phyloP scores from a whole-genome alignment of 2,329 filamentous ascomycete genomes.

The Anthostomella pinea region DNA sequence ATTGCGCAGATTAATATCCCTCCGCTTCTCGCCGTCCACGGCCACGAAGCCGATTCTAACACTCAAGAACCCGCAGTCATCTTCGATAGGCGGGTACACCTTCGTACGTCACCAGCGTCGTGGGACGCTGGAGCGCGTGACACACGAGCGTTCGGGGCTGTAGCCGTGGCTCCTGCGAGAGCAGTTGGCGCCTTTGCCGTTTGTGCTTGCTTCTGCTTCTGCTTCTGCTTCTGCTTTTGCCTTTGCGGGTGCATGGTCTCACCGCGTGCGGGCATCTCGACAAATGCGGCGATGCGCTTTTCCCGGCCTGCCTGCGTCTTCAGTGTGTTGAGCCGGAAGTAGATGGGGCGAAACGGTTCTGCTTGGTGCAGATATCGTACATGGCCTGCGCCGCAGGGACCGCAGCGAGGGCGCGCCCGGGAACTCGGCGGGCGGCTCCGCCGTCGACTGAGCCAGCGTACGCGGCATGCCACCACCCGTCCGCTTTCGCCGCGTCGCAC shows the following conservation, averaged over 20 bases:
- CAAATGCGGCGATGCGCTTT: constrained; percentile 24
- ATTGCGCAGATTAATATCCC: background rate
- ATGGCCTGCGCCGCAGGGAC: constrained; percentile 18
- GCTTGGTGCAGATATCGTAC: constrained; percentile 16
- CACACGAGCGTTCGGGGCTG: too few relatives aligned
- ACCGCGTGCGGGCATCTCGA: constrained; percentile 22
- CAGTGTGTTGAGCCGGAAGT: constrained; percentile 22
- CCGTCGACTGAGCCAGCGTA: constrained; percentile 50
- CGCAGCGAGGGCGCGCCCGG: constrained; percentile 22
- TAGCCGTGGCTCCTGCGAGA: background rate
- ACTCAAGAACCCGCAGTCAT: background rate
- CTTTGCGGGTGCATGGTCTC: constrained; percentile 22
- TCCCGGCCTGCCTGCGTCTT: constrained; percentile 24
- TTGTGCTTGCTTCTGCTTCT: constrained; percentile 11
- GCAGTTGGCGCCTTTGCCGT: background rate
- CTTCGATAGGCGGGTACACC: too few relatives aligned
- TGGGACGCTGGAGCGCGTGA: too few relatives aligned
- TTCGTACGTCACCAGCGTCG: too few relatives aligned
- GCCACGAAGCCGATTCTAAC: background rate
- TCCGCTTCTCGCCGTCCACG: background rate
- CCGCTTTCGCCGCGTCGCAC: constrained; percentile 53
- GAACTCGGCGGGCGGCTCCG: constrained; percentile 49
- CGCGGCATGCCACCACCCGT: constrained; percentile 57
- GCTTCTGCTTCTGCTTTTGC: constrained; percentile 6
- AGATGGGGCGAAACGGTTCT: constrained; percentile 24